These are phyloP conservation scores for Themeda triandra DNA, from an alignment of 176 grass and related monocot species.

Conservation along the genomic window DNA sequence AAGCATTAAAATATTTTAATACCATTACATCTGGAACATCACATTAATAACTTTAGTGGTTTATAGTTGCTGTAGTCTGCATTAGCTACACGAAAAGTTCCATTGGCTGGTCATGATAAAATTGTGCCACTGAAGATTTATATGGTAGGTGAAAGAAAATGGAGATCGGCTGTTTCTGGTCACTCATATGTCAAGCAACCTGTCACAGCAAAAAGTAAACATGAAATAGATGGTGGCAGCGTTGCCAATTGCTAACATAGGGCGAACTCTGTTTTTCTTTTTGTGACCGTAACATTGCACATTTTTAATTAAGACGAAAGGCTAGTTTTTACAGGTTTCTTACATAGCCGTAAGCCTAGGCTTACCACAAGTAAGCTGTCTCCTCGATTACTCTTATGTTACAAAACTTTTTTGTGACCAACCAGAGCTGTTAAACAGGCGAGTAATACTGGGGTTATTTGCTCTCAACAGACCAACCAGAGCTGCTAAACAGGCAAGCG, in stretches of 20 bases:
- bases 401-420: not conserved
- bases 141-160: slow-evolving; percentile 26
- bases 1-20: not conserved
- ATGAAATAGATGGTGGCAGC: not conserved
- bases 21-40: not conserved
- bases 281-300: not conserved
- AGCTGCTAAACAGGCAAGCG: not conserved
- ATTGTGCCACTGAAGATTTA: not conserved
- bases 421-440: not conserved
- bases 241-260: not conserved
- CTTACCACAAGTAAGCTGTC: not conserved
- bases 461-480: not conserved
- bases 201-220: slow-evolving; percentile 5
- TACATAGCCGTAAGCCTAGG: not conserved
- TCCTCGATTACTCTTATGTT: not conserved
- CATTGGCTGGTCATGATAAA: slow-evolving; percentile 21
- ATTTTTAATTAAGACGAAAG: not conserved
- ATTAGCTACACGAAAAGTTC: not conserved
- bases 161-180: slow-evolving; percentile 15
- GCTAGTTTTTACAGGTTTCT: not conserved
- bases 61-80: not conserved
- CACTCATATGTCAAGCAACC: slow-evolving; percentile 3
- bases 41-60: not conserved
- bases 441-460: not conserved
- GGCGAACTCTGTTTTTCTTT: not conserved